Percentiles rank a stretch among this genome's conserved stretches.
phyloP scores from a whole-genome alignment of 2,329 filamentous ascomycete species.

The Nannizziopsis arthrosporioides region DNA sequence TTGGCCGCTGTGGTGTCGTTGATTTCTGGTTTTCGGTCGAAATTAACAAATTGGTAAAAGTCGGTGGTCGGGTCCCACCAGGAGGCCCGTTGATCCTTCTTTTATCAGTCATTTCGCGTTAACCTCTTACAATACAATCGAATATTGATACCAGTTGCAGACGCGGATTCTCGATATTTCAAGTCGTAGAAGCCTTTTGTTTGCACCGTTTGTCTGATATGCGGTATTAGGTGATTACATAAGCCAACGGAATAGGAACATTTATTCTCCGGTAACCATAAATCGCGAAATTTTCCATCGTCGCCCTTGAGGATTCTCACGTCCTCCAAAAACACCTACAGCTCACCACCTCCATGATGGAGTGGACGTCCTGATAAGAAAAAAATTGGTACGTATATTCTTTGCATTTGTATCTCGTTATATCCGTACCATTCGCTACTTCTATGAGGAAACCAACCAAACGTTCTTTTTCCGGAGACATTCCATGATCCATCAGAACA shows the following conservation, averaged over 20 bases:
- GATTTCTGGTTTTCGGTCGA: constrained; percentile 39
- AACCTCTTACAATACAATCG: no score
- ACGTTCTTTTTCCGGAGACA: constrained; percentile 44
- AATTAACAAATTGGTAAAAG: constrained; percentile 45
- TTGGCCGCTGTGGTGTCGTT: constrained; percentile 37
- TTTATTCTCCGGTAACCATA: constrained; percentile 1
- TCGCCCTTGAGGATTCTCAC: neutral
- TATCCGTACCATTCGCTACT: constrained; percentile 13
- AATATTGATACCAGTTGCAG: no score
- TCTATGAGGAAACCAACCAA: constrained; percentile 43
- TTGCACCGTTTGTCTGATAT: constrained; percentile 29
- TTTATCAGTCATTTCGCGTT: constrained; percentile 58
- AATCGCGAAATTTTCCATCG: neutral
- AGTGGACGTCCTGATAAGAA: no score
- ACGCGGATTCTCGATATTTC: neutral
- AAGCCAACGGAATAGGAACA: constrained; percentile 1
- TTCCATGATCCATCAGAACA: constrained; percentile 46
- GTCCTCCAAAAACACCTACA: neutral
- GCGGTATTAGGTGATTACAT: no score
- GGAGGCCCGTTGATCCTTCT: constrained; percentile 81
- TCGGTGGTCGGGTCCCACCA: constrained; percentile 61
- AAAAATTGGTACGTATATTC: neutral
- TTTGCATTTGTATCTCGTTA: neutral
- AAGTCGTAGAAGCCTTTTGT: constrained; percentile 16
- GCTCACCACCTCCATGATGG: neutral